Conservation (phyloP, 306 rosid genomes). For the Glycine latifolia region DNA sequence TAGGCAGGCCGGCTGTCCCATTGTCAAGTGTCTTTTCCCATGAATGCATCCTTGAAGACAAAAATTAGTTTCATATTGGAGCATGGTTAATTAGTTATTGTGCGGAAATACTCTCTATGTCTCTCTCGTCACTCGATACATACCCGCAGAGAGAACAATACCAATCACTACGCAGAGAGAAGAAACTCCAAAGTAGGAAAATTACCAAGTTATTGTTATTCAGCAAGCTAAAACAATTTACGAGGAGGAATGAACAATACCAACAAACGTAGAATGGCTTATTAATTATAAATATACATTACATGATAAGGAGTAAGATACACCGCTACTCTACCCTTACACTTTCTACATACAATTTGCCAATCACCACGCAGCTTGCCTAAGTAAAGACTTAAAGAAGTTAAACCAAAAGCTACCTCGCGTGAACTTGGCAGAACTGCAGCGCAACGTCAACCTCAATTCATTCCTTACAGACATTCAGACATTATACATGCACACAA, state of each 20-base stretch:
- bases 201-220: not conserved
- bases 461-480: conserved; percentile 6
- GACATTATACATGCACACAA: conserved; percentile 23
- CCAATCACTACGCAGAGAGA: too few species aligned
- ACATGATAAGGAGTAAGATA: conserved; percentile 29
- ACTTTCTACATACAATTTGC: conserved; percentile 35
- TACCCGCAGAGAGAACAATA: too few species aligned
- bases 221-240: conserved; percentile 9
- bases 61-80: not conserved
- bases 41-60: not conserved
- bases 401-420: conserved; percentile 26
- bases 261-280: conserved; percentile 26
- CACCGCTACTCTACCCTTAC: conserved; percentile 42
- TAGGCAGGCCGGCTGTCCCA: conserved; percentile 11
- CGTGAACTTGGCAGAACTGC: conserved; percentile 19
- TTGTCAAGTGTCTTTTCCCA: conserved; percentile 15
- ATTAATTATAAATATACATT: conserved; percentile 38
- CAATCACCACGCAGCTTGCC: conserved; percentile 30
- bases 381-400: not conserved
- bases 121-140: too few species aligned
- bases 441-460: not conserved
- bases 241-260: not conserved
- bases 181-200: too few species aligned
- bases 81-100: not conserved
- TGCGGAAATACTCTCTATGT: not conserved